Evolutionary conservation across 345 rosid genomes (phyloP).

Genomic region (Pistacia vera): DNA sequence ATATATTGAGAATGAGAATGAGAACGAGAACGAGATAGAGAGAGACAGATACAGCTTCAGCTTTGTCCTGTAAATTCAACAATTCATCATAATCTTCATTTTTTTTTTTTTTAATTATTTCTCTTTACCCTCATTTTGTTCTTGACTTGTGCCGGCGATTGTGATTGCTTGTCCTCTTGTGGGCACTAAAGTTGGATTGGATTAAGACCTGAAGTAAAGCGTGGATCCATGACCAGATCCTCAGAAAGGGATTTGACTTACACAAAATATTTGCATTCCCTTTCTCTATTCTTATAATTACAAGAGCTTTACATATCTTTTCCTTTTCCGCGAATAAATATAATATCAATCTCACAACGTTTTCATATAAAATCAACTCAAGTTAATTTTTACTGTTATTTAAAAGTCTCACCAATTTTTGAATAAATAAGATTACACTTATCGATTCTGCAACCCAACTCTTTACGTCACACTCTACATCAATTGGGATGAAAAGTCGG

Average conservation of each 20-base stretch:
- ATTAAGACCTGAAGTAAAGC: constrained; percentile 53
- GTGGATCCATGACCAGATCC: constrained; percentile 61
- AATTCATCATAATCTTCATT: neutral
- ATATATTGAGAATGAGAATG: too few species aligned
- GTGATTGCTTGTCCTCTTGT: constrained; percentile 46
- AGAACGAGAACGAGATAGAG: neutral
- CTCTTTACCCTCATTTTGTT: constrained; percentile 11
- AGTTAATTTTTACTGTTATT: neutral
- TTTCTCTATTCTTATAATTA: neutral
- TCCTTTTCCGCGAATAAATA: neutral
- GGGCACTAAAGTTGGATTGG: constrained; percentile 42
- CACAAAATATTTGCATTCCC: constrained; percentile 13
- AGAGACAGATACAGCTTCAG: neutral
- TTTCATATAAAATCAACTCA: too few species aligned
- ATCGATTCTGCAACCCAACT: too few species aligned
- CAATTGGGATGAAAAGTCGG: too few species aligned
- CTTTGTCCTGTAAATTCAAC: constrained; percentile 13
- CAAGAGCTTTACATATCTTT: neutral
- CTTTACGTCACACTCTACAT: too few species aligned
- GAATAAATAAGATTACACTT: too few species aligned
- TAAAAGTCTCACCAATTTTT: too few species aligned
- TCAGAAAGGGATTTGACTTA: constrained; percentile 61
- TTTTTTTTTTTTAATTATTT: neutral
- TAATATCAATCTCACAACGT: too few species aligned
- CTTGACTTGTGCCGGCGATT: constrained; percentile 31